A percentile compares a stretch with the other conserved stretches of the same genome.
phyloP scores from a whole-genome alignment of 805 yeast genomes.

The Schizosaccharomyces cryophilus region DNA sequence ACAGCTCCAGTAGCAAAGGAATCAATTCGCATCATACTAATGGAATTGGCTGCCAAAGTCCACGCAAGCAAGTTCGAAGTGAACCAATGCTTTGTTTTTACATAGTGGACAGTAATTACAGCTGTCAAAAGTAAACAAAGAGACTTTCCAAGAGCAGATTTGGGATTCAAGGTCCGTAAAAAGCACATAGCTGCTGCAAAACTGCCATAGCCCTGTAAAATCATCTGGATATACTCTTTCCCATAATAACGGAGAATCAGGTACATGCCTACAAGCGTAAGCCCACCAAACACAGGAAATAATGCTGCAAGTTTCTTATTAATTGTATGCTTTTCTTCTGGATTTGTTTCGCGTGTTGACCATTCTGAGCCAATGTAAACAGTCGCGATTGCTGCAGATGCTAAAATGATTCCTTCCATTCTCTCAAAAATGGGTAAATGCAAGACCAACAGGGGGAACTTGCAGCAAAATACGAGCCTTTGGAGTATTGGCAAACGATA shows the following conservation, averaged over 20 bases:
- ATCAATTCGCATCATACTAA: constrained; percentile 18
- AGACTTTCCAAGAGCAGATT: constrained; percentile 6
- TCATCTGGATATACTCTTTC: background rate
- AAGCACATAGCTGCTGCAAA: background rate
- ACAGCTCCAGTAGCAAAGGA: constrained; percentile 24
- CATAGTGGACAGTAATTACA: constrained; percentile 6
- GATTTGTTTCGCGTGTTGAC: background rate
- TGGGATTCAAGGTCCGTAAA: background rate
- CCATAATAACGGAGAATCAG: background rate
- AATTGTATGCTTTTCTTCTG: background rate
- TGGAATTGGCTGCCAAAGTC: constrained; percentile 22
- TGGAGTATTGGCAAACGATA: no score
- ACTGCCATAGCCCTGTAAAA: background rate
- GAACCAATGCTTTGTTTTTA: constrained; percentile 22
- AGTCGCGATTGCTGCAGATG: background rate
- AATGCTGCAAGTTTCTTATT: background rate
- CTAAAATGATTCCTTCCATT: background rate
- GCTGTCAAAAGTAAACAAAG: constrained; percentile 8
- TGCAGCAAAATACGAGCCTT: no score
- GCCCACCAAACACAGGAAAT: background rate
- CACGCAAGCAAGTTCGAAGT: constrained; percentile 21
- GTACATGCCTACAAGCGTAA: background rate
- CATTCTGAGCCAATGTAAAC: background rate
- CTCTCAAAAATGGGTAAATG: background rate
- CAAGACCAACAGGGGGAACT: no score